Percentiles rank a stretch among this genome's conserved stretches.
phyloP scores from a whole-genome alignment of 805 yeast genomes.

The Danielia oregonensis region DNA sequence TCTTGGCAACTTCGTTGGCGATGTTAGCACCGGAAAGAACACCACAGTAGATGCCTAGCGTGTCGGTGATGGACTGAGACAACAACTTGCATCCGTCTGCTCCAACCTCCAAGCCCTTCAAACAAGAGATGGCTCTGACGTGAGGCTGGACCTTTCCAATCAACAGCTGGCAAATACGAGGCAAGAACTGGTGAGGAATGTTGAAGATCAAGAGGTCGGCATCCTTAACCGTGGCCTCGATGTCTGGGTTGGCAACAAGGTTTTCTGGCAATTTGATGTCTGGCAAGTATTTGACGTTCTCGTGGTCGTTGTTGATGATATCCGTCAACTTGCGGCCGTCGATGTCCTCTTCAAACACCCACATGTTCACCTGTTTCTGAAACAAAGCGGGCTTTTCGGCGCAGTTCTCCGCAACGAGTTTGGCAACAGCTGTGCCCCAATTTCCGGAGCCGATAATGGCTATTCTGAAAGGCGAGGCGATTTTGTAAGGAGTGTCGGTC shows the following conservation, averaged over 20 bases:
- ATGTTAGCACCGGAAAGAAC: conserved; percentile 47
- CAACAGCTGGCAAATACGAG: conserved; percentile 35
- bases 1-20: conserved; percentile 44
- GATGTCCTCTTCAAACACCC: conserved; percentile 43
- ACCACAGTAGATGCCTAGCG: conserved; percentile 42
- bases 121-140: conserved; percentile 43
- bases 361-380: conserved; percentile 38
- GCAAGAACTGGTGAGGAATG: conserved; percentile 45
- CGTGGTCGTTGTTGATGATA: conserved; percentile 41
- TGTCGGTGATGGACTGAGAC: conserved; percentile 41
- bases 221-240: conserved; percentile 33
- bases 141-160: conserved; percentile 35
- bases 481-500: conserved; percentile 27
- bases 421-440: conserved; percentile 48
- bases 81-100: conserved; percentile 42
- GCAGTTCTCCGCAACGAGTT: conserved; percentile 42
- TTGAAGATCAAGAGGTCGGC: conserved; percentile 44
- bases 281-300: conserved; percentile 43
- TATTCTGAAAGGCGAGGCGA: conserved; percentile 32
- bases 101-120: conserved; percentile 44
- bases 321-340: conserved; percentile 41
- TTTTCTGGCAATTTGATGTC: conserved; percentile 40
- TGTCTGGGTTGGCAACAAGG: conserved; percentile 38
- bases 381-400: conserved; percentile 36
- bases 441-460: conserved; percentile 45